Conservation (phyloP, 2,329 filamentous ascomycete genomes). For the Aspergillus tubingensis region DNA sequence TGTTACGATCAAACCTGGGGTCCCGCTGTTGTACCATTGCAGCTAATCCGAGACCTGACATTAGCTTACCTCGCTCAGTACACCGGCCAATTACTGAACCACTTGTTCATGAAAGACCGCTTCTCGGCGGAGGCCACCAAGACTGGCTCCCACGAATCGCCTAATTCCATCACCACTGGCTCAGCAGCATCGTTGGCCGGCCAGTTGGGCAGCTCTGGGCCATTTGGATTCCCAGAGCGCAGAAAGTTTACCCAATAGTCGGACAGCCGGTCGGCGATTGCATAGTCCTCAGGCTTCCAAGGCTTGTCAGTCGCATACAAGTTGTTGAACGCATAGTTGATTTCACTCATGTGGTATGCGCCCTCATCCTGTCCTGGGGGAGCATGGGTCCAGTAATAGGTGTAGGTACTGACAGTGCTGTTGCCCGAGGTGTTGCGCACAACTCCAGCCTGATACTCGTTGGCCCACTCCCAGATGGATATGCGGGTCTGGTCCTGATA, state of each 20-base stretch:
- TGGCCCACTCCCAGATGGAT: slow-evolving; percentile 28
- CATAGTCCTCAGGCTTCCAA: not conserved
- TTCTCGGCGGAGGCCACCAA: not conserved
- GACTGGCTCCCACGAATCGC: not conserved
- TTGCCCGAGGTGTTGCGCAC: slow-evolving; percentile 15
- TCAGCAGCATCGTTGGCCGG: not conserved
- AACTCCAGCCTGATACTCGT: slow-evolving; percentile 25
- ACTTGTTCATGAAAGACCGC: not conserved
- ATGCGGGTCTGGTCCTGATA: slow-evolving; percentile 27
- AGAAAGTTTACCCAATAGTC: not conserved
- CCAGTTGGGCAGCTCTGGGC: not conserved
- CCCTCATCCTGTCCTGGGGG: slow-evolving; percentile 26
- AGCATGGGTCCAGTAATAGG: slow-evolving; percentile 34
- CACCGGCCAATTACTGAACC: not conserved
- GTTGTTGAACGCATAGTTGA: slow-evolving; percentile 34
- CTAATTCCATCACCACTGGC: not conserved
- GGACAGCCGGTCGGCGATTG: not conserved
- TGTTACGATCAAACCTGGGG: too few relatives aligned
- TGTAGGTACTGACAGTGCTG: slow-evolving; percentile 21
- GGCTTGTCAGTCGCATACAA: not conserved
- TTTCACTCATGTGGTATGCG: slow-evolving; percentile 34
- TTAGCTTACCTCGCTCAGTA: not conserved
- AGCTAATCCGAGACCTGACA: too few relatives aligned
- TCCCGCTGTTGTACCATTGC: too few relatives aligned
- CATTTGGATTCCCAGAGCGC: not conserved